These are phyloP conservation scores for Acanthamoeba triangularis DNA, from an alignment of 208 protist genomes.

Conservation along the genomic window DNA sequence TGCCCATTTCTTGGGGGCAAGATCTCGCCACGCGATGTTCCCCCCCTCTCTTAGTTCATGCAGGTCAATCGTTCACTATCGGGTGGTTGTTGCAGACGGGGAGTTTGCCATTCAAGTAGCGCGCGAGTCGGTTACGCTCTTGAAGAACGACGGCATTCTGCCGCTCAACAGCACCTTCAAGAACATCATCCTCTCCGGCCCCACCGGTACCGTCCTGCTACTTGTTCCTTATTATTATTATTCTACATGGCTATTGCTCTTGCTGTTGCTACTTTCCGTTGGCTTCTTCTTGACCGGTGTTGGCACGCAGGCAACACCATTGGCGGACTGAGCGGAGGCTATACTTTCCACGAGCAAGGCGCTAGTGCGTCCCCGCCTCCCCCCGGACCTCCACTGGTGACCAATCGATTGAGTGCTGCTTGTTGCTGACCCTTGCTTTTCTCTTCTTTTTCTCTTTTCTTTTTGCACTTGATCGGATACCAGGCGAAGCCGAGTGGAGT, in stretches of 20 bases:
- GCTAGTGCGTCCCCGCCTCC: not conserved
- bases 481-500: conserved; percentile 22
- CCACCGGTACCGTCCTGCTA: not conserved
- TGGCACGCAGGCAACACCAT: conserved; percentile 2
- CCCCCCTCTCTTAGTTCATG: not conserved
- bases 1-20: not conserved
- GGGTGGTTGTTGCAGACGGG: not conserved
- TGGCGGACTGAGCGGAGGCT: conserved; percentile 25
- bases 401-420: too few relatives aligned
- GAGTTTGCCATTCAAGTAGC: conserved; percentile 18
- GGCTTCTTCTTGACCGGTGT: not conserved
- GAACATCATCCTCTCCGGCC: conserved; percentile 68
- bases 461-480: not conserved
- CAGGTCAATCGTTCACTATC: not conserved
- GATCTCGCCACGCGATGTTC: too few relatives aligned
- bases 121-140: conserved; percentile 44
- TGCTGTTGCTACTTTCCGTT: not conserved
- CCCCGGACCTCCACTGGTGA: too few relatives aligned
- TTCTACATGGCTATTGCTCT: not conserved
- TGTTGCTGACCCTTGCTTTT: too few relatives aligned
- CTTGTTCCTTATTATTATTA: not conserved
- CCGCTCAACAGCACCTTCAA: conserved; percentile 63
- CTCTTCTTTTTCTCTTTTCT: not conserved
- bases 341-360: not conserved
- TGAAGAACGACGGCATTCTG: conserved; percentile 61